Conservation (phyloP, 257 asterid genomes). For the Solanum tarijense region DNA sequence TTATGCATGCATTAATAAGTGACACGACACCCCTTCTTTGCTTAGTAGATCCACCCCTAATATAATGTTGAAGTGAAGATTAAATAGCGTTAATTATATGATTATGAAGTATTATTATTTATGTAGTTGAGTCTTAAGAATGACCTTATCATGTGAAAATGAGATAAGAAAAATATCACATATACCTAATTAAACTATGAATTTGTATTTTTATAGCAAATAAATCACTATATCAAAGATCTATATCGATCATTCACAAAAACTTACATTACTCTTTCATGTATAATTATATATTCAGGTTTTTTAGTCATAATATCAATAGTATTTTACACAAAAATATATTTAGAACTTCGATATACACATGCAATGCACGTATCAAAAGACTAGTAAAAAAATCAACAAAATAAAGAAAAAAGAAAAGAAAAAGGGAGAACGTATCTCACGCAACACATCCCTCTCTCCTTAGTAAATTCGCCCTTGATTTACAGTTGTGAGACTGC, state of each 20-base stretch:
- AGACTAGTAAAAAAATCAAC: no score
- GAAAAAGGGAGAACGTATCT: neutral
- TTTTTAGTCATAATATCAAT: neutral
- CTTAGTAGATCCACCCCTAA: neutral
- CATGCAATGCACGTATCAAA: neutral
- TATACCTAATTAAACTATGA: neutral
- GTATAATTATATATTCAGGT: neutral
- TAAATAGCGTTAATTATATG: neutral
- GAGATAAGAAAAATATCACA: neutral
- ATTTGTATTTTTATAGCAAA: neutral
- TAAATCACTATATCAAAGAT: no score
- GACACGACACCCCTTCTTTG: no score
- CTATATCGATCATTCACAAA: neutral
- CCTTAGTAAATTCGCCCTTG: neutral
- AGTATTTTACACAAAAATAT: no score
- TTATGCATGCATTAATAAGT: no score
- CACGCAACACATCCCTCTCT: neutral
- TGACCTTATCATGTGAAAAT: neutral
- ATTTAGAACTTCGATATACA: neutral
- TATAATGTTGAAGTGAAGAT: neutral
- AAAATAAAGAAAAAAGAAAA: no score
- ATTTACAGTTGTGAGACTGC: rapidly evolving
- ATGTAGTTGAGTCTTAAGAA: neutral
- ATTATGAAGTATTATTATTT: neutral
- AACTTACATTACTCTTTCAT: neutral